These are phyloP conservation scores for Sugiyamaella floridensis DNA, from an alignment of 805 yeast species.

Conservation along the genomic window DNA sequence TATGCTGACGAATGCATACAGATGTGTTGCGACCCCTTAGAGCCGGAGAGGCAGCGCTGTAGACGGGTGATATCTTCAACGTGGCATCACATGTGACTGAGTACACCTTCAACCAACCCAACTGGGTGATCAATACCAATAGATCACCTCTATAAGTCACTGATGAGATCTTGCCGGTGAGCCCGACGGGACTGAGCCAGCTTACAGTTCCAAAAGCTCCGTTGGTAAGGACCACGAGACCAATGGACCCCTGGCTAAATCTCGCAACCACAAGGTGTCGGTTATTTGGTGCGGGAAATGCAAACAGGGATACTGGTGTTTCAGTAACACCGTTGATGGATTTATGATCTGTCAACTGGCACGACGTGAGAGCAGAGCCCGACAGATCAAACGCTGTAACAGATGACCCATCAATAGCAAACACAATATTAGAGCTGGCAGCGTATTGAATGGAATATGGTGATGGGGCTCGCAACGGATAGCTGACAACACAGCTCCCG, in stretches of 20 bases:
- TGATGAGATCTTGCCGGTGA: background rate
- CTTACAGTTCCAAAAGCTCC: background rate
- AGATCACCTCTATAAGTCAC: background rate
- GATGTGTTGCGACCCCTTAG: background rate
- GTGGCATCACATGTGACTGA: background rate
- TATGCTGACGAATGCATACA: background rate
- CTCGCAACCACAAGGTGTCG: background rate
- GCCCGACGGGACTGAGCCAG: background rate
- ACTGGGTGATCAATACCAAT: background rate
- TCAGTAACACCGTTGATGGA: background rate
- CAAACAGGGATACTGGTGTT: background rate
- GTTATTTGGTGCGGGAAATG: background rate
- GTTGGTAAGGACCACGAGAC: background rate
- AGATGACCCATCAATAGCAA: constrained; percentile 1
- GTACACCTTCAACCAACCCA: background rate
- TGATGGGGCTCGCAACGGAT: background rate
- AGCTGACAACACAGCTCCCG: constrained; percentile 6
- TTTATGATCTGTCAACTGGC: background rate
- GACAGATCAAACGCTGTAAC: background rate
- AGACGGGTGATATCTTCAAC: background rate
- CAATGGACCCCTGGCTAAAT: background rate
- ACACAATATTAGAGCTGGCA: background rate
- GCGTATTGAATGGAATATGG: background rate
- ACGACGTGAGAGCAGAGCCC: background rate
- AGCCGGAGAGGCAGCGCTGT: background rate